phyloP scores from a whole-genome alignment of 768 basidiomycete genomes.

The Suillus plorans region DNA sequence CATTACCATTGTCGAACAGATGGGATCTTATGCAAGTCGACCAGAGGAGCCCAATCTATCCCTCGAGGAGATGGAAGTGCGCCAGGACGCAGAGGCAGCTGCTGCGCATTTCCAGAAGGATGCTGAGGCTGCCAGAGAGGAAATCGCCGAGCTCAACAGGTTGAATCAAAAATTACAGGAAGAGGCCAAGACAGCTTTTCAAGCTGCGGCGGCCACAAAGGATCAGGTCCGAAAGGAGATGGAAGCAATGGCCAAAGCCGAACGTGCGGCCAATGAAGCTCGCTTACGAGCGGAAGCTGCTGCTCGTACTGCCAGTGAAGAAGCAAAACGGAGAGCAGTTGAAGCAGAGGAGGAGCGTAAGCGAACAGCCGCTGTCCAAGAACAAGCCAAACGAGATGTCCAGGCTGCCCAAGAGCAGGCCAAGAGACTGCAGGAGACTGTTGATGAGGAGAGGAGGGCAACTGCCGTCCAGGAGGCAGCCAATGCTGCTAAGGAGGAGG shows the following conservation, averaged over 20 bases:
- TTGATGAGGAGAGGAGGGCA: conserved; percentile 19
- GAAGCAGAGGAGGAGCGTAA: conserved; percentile 13
- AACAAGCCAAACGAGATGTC: conserved; percentile 10
- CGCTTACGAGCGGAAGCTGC: conserved; percentile 8
- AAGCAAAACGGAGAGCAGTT: background rate
- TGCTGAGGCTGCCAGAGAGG: too few species aligned
- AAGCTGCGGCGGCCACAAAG: background rate
- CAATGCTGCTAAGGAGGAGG: too few species aligned
- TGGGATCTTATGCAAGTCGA: background rate
- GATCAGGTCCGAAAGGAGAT: background rate
- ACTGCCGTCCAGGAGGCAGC: conserved; percentile 10
- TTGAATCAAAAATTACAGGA: background rate
- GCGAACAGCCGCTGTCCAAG: conserved; percentile 8
- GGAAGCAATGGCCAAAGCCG: background rate
- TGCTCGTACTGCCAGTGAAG: background rate
- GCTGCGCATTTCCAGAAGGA: background rate
- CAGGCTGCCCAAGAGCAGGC: conserved; percentile 3
- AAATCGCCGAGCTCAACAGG: too few species aligned
- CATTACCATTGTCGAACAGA: background rate
- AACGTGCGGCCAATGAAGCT: conserved; percentile 2
- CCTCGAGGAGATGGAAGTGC: conserved; percentile 1
- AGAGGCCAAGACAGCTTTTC: background rate
- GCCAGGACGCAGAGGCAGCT: conserved; percentile 6
- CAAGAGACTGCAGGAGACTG: conserved; percentile 6
- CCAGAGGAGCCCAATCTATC: conserved; percentile 1